Evolutionary conservation across 257 asterid species (phyloP), one percentile per base, ranked within the genome.

Genomic region (Fraxinus anomala): DNA sequence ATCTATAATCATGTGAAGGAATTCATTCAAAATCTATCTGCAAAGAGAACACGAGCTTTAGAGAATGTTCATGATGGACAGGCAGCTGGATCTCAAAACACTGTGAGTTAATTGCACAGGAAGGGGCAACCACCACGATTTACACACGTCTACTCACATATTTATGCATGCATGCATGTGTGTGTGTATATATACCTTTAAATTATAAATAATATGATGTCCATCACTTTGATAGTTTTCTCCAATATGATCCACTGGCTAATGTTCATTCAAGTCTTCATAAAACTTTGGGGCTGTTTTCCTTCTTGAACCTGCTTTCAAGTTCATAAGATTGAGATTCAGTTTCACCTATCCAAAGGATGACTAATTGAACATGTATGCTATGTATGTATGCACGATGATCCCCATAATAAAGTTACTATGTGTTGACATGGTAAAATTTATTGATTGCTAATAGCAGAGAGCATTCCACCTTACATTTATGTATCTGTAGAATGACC

Each of bases 1-100:
- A 86, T 77, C 82, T 88, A 85, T 85, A 87, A 87, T 68, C 87
- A 85, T 59, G 76, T 70, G 69, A 70, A 44, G 80, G 89, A 83
- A 78, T 81, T 81, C 77, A 83, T 78, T 7, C 61, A 68, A 42
- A 81, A 81, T 47, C 74, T 83, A 10, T 74, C 79, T 56, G 71
- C 82, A 9, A 74, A n/a, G 75, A 72, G 59, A 7, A 72, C 69
- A 1, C 66, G 79, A 72, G 37, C n/a, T 61, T 66, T 33, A 49
- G 79, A 72, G n/a, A 73, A 68, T 24, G 19, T 63, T 72, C 73
- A 1, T 66, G 70, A 4, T 24, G 68, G 26, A 76, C 19, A 21
- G 78, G 75, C 69, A 76, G 74, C 77, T 37, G 80, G 73, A 76
- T 56, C 84, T 79, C 39, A 31, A 70, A 49, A 73, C 51, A 33